A percentile compares a stretch with the other conserved stretches of the same genome.
phyloP scores from a whole-genome alignment of 78 protist species.

The Dictyostelium capitatum region DNA sequence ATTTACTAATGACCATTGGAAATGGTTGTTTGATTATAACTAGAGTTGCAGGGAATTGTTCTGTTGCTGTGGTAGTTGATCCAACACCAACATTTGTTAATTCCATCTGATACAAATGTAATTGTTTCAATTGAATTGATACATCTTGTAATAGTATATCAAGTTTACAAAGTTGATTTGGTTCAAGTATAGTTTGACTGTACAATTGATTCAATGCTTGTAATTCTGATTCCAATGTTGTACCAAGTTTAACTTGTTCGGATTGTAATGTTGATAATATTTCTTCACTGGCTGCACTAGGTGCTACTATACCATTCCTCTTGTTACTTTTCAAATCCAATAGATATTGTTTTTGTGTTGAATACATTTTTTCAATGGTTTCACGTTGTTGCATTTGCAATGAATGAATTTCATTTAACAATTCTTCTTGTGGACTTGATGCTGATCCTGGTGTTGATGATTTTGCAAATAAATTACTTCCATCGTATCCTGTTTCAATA shows the following conservation, averaged over 20 bases:
- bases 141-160: constrained; percentile 63
- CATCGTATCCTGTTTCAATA: constrained; percentile 27
- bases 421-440: constrained; percentile 45
- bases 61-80: background rate
- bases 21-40: constrained; percentile 83
- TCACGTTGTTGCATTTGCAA: constrained; percentile 34
- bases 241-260: constrained; percentile 17
- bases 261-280: constrained; percentile 1
- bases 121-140: constrained; percentile 56
- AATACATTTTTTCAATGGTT: constrained; percentile 29
- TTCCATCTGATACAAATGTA: constrained; percentile 56
- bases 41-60: constrained; percentile 30
- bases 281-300: background rate
- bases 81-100: background rate
- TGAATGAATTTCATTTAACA: constrained; percentile 52
- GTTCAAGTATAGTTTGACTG: constrained; percentile 65
- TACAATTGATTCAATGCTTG: constrained; percentile 64
- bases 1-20: constrained; percentile 73
- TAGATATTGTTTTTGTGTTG: constrained; percentile 47
- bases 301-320: background rate
- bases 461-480: constrained; percentile 19
- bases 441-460: background rate
- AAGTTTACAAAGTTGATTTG: constrained; percentile 70
- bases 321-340: background rate
- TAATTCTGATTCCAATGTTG: constrained; percentile 42